A percentile compares a stretch with the other conserved stretches of the same genome.
Conservation (phyloP, 2,329 filamentous ascomycete genomes). For the Fusarium phyllophilum region DNA sequence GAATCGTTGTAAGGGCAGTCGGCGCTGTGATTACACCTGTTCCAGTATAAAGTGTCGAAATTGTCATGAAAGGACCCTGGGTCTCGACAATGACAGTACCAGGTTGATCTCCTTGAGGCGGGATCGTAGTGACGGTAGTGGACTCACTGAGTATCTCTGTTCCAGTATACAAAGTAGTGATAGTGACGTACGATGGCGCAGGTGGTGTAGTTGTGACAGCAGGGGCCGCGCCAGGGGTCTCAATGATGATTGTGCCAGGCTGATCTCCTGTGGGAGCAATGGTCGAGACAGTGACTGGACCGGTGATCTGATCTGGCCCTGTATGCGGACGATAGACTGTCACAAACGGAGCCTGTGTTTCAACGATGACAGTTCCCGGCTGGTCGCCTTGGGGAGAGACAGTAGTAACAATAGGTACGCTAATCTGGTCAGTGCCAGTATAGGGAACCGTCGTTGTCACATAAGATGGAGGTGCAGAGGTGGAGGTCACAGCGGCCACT, state of each 20-base stretch:
- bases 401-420: conserved; percentile 1
- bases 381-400: conserved; percentile 10
- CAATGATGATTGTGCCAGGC: conserved; percentile 21
- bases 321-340: conserved; percentile 9
- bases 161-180: conserved; percentile 18
- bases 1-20: conserved; percentile 14
- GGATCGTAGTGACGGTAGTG: conserved; percentile 9
- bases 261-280: conserved; percentile 15
- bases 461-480: conserved; percentile 5
- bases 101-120: conserved; percentile 1
- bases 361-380: conserved; percentile 25
- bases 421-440: conserved; percentile 14
- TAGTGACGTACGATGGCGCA: conserved; percentile 19
- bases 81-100: conserved; percentile 17
- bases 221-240: conserved; percentile 8
- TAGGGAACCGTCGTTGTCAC: conserved; percentile 17
- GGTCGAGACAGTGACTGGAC: conserved; percentile 19
- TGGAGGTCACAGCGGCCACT: not conserved
- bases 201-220: conserved; percentile 20
- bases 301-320: conserved; percentile 17
- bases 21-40: conserved; percentile 11
- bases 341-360: conserved; percentile 16
- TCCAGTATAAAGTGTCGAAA: conserved; percentile 13
- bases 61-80: conserved; percentile 7
- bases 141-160: not conserved